Evolutionary conservation across 805 yeast genomes (phyloP).

Genomic region (Yarrowia sp.): DNA sequence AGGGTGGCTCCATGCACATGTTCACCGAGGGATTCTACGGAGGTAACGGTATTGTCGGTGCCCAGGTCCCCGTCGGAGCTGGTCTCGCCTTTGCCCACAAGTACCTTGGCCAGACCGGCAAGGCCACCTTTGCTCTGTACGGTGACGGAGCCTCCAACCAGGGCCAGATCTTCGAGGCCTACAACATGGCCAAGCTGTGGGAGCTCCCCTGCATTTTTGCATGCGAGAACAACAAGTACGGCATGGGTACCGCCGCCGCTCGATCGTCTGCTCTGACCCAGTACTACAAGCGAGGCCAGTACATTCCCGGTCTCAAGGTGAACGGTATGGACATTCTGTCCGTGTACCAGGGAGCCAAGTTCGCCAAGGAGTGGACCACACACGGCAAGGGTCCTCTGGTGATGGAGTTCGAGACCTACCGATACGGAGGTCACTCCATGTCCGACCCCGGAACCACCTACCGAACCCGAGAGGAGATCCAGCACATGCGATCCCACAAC

Average conservation of each 20-base stretch:
- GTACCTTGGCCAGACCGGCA: constrained; percentile 67
- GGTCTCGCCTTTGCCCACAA: constrained; percentile 98
- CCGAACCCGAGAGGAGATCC: constrained; percentile 99
- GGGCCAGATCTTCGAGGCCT: constrained; percentile 97
- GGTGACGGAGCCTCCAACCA: constrained; percentile 99
- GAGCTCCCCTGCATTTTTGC: constrained; percentile 90
- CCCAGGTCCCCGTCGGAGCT: constrained; percentile 97
- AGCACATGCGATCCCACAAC: constrained; percentile 97
- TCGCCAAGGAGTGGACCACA: constrained; percentile 93
- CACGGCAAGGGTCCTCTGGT: constrained; percentile 95
- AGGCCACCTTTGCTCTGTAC: constrained; percentile 80
- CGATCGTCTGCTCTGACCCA: constrained; percentile 96
- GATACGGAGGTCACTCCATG: constrained; percentile 99
- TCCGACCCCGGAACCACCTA: constrained; percentile 99
- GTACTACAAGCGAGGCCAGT: constrained; percentile 98
- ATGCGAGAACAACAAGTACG: constrained; percentile 98
- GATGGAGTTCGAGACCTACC: constrained; percentile 94
- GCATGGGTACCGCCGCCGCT: constrained; percentile 98
- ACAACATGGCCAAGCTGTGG: constrained; percentile 99
- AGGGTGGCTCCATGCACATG: constrained; percentile 99
- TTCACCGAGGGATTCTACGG: constrained; percentile 94
- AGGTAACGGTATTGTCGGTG: constrained; percentile 99
- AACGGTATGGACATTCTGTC: constrained; percentile 99
- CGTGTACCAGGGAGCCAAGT: constrained; percentile 90
- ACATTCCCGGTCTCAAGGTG: constrained; percentile 96